A percentile compares a stretch with the other conserved stretches of the same genome.
Conservation (phyloP, 768 basidiomycete species). For the Tylopilus intermedius region DNA sequence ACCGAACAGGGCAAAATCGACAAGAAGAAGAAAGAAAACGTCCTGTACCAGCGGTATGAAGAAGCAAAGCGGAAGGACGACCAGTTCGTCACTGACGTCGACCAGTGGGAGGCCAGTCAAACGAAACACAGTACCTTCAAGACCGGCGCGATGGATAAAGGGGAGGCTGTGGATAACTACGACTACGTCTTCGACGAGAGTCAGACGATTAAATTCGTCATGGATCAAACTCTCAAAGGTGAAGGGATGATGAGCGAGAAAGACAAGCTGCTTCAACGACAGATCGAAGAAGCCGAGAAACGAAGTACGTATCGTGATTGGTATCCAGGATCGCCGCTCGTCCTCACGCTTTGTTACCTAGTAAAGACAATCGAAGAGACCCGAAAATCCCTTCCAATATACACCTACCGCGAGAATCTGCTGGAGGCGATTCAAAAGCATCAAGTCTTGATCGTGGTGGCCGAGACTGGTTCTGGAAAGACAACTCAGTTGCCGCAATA, state of each 20-base stretch:
- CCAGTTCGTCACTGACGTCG: conserved; percentile 93
- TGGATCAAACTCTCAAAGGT: conserved; percentile 72
- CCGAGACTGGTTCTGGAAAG: conserved; percentile 98
- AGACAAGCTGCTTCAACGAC: conserved; percentile 77
- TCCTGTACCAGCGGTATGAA: conserved; percentile 90
- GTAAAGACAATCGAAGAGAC: conserved; percentile 90
- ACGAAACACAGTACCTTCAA: conserved; percentile 85
- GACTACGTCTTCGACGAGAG: conserved; percentile 99
- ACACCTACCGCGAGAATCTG: conserved; percentile 79
- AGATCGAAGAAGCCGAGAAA: conserved; percentile 89
- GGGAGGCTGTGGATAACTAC: conserved; percentile 75
- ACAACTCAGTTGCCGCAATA: conserved; percentile 98
- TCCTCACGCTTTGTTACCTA: conserved; percentile 25
- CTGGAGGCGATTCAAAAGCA: conserved; percentile 85
- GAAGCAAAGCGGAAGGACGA: conserved; percentile 89
- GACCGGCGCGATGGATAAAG: conserved; percentile 89
- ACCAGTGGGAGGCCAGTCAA: conserved; percentile 96
- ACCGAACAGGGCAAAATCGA: conserved; percentile 99
- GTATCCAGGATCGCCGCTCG: background rate
- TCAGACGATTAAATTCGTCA: conserved; percentile 93
- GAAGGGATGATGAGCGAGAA: conserved; percentile 71
- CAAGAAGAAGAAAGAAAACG: conserved; percentile 91
- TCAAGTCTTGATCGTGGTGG: conserved; percentile 95
- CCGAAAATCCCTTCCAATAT: conserved; percentile 90
- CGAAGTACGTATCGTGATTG: conserved; percentile 53